A percentile compares a stretch with the other conserved stretches of the same genome.
These are phyloP conservation scores for Epichloe brachyelytri DNA, from an alignment of 2,329 filamentous ascomycete genomes.

Conservation along the genomic window DNA sequence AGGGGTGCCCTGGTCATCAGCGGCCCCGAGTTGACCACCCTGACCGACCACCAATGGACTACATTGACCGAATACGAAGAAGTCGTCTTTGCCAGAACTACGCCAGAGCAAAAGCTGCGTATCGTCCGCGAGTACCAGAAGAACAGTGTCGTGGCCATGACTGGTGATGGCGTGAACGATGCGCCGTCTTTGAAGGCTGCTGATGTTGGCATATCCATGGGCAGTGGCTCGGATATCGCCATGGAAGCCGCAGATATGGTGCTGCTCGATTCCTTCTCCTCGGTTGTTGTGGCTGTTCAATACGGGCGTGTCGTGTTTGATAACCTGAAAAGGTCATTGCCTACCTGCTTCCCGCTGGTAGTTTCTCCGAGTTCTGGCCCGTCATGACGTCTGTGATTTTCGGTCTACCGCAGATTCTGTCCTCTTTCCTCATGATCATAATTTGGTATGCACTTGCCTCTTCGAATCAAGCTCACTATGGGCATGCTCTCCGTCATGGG, in stretches of 20 bases:
- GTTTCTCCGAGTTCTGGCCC: conserved; percentile 66
- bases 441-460: conserved; percentile 32
- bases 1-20: conserved; percentile 46
- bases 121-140: conserved; percentile 65
- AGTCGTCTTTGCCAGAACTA: conserved; percentile 63
- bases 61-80: conserved; percentile 52
- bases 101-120: conserved; percentile 65
- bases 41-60: conserved; percentile 59
- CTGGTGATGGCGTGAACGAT: conserved; percentile 80
- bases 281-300: conserved; percentile 57
- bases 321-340: conserved; percentile 61
- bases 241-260: conserved; percentile 74
- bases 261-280: conserved; percentile 60
- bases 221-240: conserved; percentile 70
- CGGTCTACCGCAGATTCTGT: conserved; percentile 60
- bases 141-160: conserved; percentile 63
- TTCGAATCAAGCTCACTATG: neutral
- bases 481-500: no score
- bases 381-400: conserved; percentile 62
- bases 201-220: conserved; percentile 73
- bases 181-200: conserved; percentile 67
- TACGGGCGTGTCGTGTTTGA: conserved; percentile 69
- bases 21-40: conserved; percentile 50
- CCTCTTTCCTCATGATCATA: conserved; percentile 60
- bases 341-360: conserved; percentile 62